Base-by-base conservation (phyloP, 495 filamentous ascomycete species). In the Elasticomyces elasticus region DNA sequence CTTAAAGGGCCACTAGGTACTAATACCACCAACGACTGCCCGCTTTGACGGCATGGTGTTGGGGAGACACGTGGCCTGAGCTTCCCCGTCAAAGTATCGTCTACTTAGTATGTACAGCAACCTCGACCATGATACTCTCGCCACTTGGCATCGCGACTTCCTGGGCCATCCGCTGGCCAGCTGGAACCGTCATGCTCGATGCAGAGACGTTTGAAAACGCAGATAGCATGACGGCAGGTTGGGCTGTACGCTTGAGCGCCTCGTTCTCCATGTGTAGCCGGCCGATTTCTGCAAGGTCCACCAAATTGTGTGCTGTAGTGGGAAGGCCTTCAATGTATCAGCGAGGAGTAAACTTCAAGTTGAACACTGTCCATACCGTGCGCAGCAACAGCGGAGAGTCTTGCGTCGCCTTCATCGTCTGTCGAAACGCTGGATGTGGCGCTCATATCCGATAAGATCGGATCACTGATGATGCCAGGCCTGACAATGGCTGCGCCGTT, bases 51-150 rank as follows among this genome's bases (percentile, higher is more conserved):
- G n/a, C n/a, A n/a, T n/a, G n/a, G n/a, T n/a, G n/a, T n/a, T n/a
- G n/a, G n/a, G n/a, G n/a, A n/a, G n/a, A n/a, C n/a, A n/a, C n/a
- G n/a, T n/a, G n/a, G n/a, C n/a, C n/a, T n/a, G n/a, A n/a, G n/a
- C n/a, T n/a, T n/a, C n/a, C n/a, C n/a, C n/a, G n/a, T n/a, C n/a
- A n/a, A n/a, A n/a, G n/a, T n/a, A n/a, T n/a, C n/a, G n/a, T n/a
- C n/a, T 44, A 45, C 33, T 52, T 26, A 27, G 47, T 20, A 56
- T 49, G 65, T 17, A 40, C 35, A 40, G 35, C 35, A 3, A 40
- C 35, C 35, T 40, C 35, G 2, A 40, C 35, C 35, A 40, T 40
- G 13, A 40, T 2, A 12, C 13, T 40, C 35, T 40, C 35, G 4
- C 35, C 13, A 17, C 12, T 40, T 5, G 35, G 13, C 35, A 40